phyloP scores from a whole-genome alignment of 192 early-diverging fungal genomes.

The Backusella luteola region DNA sequence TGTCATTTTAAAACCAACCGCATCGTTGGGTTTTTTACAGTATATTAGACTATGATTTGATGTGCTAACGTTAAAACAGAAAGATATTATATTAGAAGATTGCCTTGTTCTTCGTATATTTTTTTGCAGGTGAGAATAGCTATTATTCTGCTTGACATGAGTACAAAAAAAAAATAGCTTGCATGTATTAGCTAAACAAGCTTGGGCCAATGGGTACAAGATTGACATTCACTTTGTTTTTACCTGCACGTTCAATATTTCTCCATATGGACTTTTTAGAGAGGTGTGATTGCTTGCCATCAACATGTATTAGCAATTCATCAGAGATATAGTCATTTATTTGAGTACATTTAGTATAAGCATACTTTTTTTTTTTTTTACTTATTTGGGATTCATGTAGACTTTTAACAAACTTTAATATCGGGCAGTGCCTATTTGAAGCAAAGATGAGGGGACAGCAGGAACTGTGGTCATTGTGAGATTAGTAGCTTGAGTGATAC shows the following conservation, averaged over 20 bases:
- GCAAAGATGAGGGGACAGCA: neutral
- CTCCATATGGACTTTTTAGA: neutral
- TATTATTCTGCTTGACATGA: too few species aligned
- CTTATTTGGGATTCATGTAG: too few species aligned
- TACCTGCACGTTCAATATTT: neutral
- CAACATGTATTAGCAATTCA: neutral
- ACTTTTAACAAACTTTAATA: too few species aligned
- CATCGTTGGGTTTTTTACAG: too few species aligned
- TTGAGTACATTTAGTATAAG: too few species aligned
- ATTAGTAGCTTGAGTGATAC: neutral
- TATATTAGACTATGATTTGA: too few species aligned
- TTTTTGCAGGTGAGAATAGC: too few species aligned
- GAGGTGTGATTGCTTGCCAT: neutral
- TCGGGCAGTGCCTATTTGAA: too few species aligned
- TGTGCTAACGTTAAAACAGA: neutral
- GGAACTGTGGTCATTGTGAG: neutral
- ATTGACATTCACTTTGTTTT: neutral
- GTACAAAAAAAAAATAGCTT: neutral
- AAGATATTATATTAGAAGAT: too few species aligned
- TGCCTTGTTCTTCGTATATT: too few species aligned
- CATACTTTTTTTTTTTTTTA: too few species aligned
- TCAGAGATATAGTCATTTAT: neutral
- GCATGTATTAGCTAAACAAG: too few species aligned
- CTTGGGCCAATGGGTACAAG: neutral
- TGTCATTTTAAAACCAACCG: neutral